Evolutionary conservation across 306 rosid species (phyloP).

Genomic region (Gleditsia sinensis): DNA sequence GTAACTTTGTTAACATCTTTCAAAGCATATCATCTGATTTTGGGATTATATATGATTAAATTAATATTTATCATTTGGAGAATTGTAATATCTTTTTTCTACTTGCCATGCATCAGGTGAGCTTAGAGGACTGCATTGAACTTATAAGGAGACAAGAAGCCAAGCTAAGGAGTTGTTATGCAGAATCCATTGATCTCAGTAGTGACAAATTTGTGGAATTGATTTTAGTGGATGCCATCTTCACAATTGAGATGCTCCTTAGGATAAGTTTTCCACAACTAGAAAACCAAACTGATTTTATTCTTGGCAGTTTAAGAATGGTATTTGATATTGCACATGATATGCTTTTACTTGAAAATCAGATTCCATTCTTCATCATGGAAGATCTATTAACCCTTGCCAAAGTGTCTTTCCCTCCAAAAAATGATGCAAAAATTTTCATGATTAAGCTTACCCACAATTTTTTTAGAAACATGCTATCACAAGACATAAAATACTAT

Average conservation of each 20-base stretch:
- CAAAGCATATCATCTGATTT: no score
- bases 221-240: slow-evolving; percentile 15
- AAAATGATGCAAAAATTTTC: not conserved
- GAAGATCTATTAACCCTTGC: not conserved
- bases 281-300: no score
- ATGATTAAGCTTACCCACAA: not conserved
- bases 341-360: slow-evolving; percentile 6
- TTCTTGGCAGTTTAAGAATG: not conserved
- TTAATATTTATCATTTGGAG: no score
- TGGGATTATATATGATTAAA: no score
- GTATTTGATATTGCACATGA: not conserved
- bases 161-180: not conserved
- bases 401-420: not conserved
- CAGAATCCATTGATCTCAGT: not conserved
- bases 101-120: no score
- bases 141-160: not conserved
- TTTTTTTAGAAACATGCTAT: not conserved
- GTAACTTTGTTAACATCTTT: no score
- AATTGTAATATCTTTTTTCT: no score
- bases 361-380: slow-evolving; percentile 19
- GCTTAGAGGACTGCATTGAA: not conserved
- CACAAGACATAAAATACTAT: not conserved
- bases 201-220: not conserved
- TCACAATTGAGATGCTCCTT: not conserved
- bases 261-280: not conserved